Percentiles rank a stretch among this genome's conserved stretches.
Conservation (phyloP, 345 rosid genomes). For the Erysimum cheiranthoides region DNA sequence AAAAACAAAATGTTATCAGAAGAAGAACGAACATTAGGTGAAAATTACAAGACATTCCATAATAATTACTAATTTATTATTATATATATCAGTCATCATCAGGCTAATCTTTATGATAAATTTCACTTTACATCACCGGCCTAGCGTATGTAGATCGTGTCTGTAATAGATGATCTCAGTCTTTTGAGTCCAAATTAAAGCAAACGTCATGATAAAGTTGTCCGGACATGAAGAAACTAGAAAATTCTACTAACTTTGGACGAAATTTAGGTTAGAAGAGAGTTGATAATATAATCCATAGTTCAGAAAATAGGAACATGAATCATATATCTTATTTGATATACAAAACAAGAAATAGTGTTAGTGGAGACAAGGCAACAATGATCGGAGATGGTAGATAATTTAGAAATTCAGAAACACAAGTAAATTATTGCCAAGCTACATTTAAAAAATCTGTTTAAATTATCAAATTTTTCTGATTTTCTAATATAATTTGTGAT, state of each 20-base stretch:
- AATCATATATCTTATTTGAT: background rate
- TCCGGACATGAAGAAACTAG: background rate
- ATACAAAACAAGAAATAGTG: background rate
- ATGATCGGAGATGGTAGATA: background rate
- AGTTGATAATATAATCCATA: background rate
- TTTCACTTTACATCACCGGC: slow-evolving; percentile 41
- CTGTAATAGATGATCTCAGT: slow-evolving; percentile 10
- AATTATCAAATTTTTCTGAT: background rate
- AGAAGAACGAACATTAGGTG: slow-evolving; percentile 38
- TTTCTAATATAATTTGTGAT: background rate
- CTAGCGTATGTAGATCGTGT: slow-evolving; percentile 34
- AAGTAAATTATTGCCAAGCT: background rate
- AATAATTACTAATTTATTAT: background rate
- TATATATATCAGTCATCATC: slow-evolving; percentile 27
- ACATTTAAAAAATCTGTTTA: background rate
- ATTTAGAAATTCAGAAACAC: background rate
- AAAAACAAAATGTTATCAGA: slow-evolving; percentile 27
- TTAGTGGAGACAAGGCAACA: background rate
- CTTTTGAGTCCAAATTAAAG: slow-evolving; percentile 34
- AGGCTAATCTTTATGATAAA: slow-evolving; percentile 34
- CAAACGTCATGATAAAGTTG: slow-evolving; percentile 20
- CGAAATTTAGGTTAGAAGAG: background rate
- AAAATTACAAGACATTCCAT: slow-evolving; percentile 10
- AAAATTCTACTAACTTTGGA: slow-evolving; percentile 11
- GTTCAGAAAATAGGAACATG: background rate